Base-by-base conservation (phyloP, 768 basidiomycete species). In the Galerina marginata region DNA sequence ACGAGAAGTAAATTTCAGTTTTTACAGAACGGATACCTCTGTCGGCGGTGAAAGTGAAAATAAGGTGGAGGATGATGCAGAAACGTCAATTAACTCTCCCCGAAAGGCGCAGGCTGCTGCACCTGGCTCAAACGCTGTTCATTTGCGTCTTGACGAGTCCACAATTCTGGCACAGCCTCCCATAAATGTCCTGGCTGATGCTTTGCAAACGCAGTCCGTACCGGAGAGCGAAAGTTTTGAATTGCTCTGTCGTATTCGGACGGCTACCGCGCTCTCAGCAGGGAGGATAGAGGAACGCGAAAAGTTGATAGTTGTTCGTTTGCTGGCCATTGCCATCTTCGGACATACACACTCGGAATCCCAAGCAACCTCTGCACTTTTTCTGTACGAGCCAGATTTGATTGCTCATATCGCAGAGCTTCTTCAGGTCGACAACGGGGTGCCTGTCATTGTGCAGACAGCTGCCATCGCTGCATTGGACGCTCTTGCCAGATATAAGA, bases 361-460 rank as follows among this genome's bases (percentile, higher is more conserved):
- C 40, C 86, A 90, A 71, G 91, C 93, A 1, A 83, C 88, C 42
- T 86, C 91, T 4, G 85, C 89, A 7, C 81, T 99, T 44, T 96
- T 99, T 79, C 82, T 99, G 10, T 96, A 95, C 69, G 96, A 99
- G 72, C 96, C 96, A 6, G 96, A 97, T 68, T 81, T 99, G 54
- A 88, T 97, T 65, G 78, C 83, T 1, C 93, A 96, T 68, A 81
- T 98, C 59, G 93, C 95, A 10, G 94, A 96, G 67, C 82, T 99
- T 23, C 82, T 99, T 42, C 92, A 93, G 68, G 84, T 92, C 43
- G 91, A 94, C 68, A 82, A 81, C 46, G 84, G 82, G 40, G 82
- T 96, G 26, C 86, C 91, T 9, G 77, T 88, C 48, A 72, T 81
- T 29, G 84, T 97, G 6, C 92, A 96, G 73, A 90, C 90, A 2